Evolutionary conservation across 169 alveolate species (phyloP), one percentile per base, ranked within the genome.

Genomic region (Cryptosporidium muris): DNA sequence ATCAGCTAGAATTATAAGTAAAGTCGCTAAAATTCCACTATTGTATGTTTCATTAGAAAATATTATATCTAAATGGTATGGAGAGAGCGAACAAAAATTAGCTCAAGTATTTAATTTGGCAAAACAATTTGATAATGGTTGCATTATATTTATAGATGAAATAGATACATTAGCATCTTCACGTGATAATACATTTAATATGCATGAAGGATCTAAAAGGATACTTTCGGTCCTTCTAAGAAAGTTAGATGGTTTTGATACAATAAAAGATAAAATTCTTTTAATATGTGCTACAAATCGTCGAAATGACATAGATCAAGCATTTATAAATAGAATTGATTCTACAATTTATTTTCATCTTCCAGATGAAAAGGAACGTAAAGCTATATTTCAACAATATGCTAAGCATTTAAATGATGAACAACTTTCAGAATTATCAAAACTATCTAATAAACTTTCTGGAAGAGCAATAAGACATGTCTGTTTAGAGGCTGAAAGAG

Each of bases 401-500:
- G 96, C 95, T 4, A 91, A 91, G 53, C 92, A 94, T 54, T 68
- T 93, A 38, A 80, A 81, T 0, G 66, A 80, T 36, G 90, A 88
- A 36, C 82, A 93, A 40, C 85, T 92, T 37, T 64, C 65, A 56
- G 66, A 58, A 62, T 82, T 93, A 11, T 94, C 93, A 34, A 89
- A 92, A 34, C 5, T 88, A 25, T 67, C 93, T 16, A 65, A 66
- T 42, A 81, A 89, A 51, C 66, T 92, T 38, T 82, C 93, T 42
- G 97, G 95, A 56, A 90, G 97, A 81, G 91, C 92, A 66, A 91
- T 91, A 36, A 80, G 89, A 51, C 67, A 90, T 80, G 65, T 92
- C 9, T 94, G 97, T 65, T 91, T 92, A 90, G 97, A 93, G 80
- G 95, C 96, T 5, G 97, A 94, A 88, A 91, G 97, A 82, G 82